Evolutionary conservation across 129 eudicot genomes (phyloP).

Genomic region (Arctium lappa): DNA sequence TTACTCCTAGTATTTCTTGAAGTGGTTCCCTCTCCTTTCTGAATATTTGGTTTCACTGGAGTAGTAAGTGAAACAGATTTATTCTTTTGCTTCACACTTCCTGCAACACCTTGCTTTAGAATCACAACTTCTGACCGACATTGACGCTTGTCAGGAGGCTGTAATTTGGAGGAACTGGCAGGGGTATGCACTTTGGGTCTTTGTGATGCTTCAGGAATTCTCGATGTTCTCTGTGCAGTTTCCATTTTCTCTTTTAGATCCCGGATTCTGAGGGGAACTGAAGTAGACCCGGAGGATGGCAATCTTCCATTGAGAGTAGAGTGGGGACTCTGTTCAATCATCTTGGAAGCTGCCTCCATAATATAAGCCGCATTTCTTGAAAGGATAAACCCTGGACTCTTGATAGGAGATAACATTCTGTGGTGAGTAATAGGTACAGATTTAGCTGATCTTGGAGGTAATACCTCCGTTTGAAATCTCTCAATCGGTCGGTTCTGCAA

Average conservation of each 20-base stretch:
- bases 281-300: conserved; percentile 52
- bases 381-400: conserved; percentile 89
- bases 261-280: conserved; percentile 55
- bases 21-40: conserved; percentile 46
- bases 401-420: conserved; percentile 85
- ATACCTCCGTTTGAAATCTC: conserved; percentile 78
- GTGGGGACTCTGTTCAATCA: conserved; percentile 72
- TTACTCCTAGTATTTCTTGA: conserved; percentile 44
- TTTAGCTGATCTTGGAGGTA: conserved; percentile 91
- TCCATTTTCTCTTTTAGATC: conserved; percentile 75
- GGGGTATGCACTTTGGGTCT: conserved; percentile 33
- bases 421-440: conserved; percentile 71
- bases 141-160: conserved; percentile 40
- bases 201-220: conserved; percentile 38
- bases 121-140: conserved; percentile 38
- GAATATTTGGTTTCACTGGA: conserved; percentile 47
- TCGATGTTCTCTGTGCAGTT: conserved; percentile 54
- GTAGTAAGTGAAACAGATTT: conserved; percentile 46
- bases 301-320: conserved; percentile 39
- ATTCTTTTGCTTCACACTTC: conserved; percentile 50
- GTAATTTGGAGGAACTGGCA: conserved; percentile 42
- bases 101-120: conserved; percentile 36
- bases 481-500: conserved; percentile 70
- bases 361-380: conserved; percentile 70
- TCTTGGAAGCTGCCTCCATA: conserved; percentile 85